Base-by-base conservation (phyloP, 78 protist species). In the Paratrimastix pyriformis region DNA sequence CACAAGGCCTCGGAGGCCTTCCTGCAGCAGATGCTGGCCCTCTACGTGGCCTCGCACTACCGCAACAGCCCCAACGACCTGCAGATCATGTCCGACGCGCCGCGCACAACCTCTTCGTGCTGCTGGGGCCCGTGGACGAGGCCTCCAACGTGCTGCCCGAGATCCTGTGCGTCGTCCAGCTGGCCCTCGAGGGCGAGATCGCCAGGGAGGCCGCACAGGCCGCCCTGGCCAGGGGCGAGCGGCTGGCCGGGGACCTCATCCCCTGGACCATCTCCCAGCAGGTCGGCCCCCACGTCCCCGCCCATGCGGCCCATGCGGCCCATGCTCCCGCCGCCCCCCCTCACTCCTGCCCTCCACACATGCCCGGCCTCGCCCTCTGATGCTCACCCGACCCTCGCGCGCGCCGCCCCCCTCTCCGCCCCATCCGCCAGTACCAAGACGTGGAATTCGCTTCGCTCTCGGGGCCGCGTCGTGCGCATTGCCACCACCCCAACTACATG, bases 61-160 rank as follows among this genome's bases (percentile, higher is more conserved):
- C 91, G 92, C 70, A 97, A 97, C 83, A 45, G 93, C 30, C 99
- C 99, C 24, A 93, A 97, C 84, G 99, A 98, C 82, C 79, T 98
- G n/a, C 96, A 89, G 66, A 82, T 98, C 26, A 38, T 98, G 76
- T 52, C 93, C 2, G 99, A 98, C 55, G 97, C 99, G 1, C 99
- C 99, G 90, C 95, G 32, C 99, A 98, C 50, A 91, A 86, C 48
- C 52, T 96, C 52, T 97, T 96, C 38, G 97, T 90, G 37, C 79
- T 98, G 6, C 84, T 93, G 44, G 96, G 91, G 3, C 87, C 88
- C 18, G 40, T 80, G 7, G 21, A 29, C 54, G 11, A 32, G 24
- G 32, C 68, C 21, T n/a, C 68, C 37, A 62, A 62, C 68, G 21
- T 13, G 21, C 29, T 62, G 42, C 68, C 68, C 42, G 29, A 35